phyloP scores from a whole-genome alignment of 208 protist species.

The Vickermania spadyakhi region DNA sequence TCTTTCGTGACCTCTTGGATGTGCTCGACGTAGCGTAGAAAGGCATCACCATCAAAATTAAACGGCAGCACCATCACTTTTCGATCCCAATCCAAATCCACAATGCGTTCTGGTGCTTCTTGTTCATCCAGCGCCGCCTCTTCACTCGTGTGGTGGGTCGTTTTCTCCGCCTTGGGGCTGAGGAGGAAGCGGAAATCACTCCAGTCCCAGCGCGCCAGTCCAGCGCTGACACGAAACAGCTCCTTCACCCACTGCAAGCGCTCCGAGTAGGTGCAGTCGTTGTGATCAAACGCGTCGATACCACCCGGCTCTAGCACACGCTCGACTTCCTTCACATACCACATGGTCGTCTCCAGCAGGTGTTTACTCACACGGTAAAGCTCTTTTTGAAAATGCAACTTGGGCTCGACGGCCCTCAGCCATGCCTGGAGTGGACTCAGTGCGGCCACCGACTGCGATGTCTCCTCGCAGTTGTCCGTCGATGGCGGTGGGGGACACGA shows the following conservation, averaged over 20 bases:
- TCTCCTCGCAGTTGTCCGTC: conserved; percentile 50
- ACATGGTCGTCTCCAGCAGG: conserved; percentile 87
- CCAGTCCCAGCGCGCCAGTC: conserved; percentile 85
- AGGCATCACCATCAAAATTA: conserved; percentile 83
- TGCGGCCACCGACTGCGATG: conserved; percentile 39
- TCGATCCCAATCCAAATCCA: conserved; percentile 77
- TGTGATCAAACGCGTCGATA: conserved; percentile 75
- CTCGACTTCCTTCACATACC: conserved; percentile 83
- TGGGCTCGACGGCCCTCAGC: conserved; percentile 56
- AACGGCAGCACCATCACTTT: conserved; percentile 61
- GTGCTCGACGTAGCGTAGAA: conserved; percentile 82
- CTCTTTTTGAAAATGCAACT: conserved; percentile 68
- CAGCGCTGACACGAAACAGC: conserved; percentile 67
- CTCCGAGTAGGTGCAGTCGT: conserved; percentile 88
- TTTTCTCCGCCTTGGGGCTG: conserved; percentile 5
- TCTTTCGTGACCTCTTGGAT: conserved; percentile 70
- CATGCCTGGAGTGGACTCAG: conserved; percentile 45
- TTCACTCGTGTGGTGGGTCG: neutral
- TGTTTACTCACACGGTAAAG: conserved; percentile 80
- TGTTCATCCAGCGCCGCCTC: neutral
- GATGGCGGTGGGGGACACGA: conserved; percentile 42
- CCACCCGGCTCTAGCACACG: conserved; percentile 64
- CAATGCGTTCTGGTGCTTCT: conserved; percentile 13
- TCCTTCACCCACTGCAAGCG: conserved; percentile 84
- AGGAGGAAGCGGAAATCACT: conserved; percentile 82